Conservation (phyloP, 2,329 filamentous ascomycete genomes). For the Pseudocercospora fijiensis region DNA sequence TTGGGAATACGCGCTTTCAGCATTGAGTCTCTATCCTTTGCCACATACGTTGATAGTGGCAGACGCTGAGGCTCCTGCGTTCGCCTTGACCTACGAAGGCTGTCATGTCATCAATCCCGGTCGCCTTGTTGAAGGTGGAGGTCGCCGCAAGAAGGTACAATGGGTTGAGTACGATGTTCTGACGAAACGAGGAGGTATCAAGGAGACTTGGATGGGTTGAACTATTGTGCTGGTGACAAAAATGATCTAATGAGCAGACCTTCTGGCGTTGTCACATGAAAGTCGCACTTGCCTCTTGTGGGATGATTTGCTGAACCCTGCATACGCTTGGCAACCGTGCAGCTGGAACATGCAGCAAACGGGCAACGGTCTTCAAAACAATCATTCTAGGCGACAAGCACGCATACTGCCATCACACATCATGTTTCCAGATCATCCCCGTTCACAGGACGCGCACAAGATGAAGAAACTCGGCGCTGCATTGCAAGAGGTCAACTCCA, state of each 20-base stretch:
- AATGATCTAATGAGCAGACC: neutral
- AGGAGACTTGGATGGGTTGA: conserved; percentile 53
- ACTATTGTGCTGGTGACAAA: neutral
- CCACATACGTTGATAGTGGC: conserved; percentile 81
- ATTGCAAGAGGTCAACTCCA: neutral
- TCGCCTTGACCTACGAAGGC: conserved; percentile 87
- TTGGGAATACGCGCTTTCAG: conserved; percentile 78
- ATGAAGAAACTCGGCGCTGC: neutral
- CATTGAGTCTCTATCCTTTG: conserved; percentile 81
- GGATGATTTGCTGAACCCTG: neutral
- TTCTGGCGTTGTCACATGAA: conserved; percentile 2
- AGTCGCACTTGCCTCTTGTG: conserved; percentile 1
- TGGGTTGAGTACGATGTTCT: conserved; percentile 87
- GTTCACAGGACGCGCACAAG: neutral
- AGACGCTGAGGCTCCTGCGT: conserved; percentile 77
- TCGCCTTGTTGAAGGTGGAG: conserved; percentile 61
- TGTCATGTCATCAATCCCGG: conserved; percentile 96
- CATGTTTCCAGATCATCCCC: neutral
- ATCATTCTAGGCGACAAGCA: neutral
- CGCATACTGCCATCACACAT: neutral
- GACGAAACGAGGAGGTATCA: conserved; percentile 58
- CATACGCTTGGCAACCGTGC: conserved; percentile 6
- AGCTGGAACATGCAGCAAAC: conserved; percentile 2
- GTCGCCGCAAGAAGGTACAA: conserved; percentile 62
- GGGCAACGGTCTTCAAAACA: neutral